Percentiles rank a stretch among this genome's conserved stretches.
Conservation (phyloP, 345 rosid genomes). For the Lumnitzera racemosa region DNA sequence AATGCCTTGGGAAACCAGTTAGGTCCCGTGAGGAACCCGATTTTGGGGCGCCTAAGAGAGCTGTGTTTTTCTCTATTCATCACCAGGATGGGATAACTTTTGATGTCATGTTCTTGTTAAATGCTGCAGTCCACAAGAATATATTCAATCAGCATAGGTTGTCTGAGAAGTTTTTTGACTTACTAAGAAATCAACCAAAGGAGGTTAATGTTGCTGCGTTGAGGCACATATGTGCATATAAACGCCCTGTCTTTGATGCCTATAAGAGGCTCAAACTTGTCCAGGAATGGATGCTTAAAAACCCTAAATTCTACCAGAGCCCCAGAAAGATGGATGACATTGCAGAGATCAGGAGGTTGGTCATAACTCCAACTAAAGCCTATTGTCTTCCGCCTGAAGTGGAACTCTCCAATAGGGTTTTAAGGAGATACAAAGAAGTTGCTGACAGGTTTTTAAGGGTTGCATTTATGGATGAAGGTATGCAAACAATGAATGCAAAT, state of each 20-base stretch:
- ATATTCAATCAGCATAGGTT: slow-evolving; percentile 64
- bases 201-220: slow-evolving; percentile 66
- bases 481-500: slow-evolving; percentile 59
- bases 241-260: slow-evolving; percentile 57
- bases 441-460: slow-evolving; percentile 78
- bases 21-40: slow-evolving; percentile 48
- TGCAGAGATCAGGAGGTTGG: slow-evolving; percentile 65
- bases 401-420: slow-evolving; percentile 86
- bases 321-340: slow-evolving; percentile 41
- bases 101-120: slow-evolving; percentile 60
- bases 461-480: slow-evolving; percentile 86
- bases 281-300: slow-evolving; percentile 59
- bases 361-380: slow-evolving; percentile 74
- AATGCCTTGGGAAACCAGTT: slow-evolving; percentile 26
- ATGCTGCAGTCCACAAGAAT: slow-evolving; percentile 63
- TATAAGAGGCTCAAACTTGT: slow-evolving; percentile 41
- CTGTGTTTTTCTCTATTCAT: slow-evolving; percentile 55
- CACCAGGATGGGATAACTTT: slow-evolving; percentile 45
- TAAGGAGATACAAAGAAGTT: slow-evolving; percentile 55
- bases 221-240: slow-evolving; percentile 59
- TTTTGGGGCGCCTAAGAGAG: slow-evolving; percentile 45
- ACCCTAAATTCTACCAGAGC: slow-evolving; percentile 40
- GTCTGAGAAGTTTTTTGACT: slow-evolving; percentile 49
- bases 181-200: slow-evolving; percentile 43
- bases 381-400: slow-evolving; percentile 88